Conservation (phyloP, 257 asterid species). For the Rauvolfia tetraphylla region DNA sequence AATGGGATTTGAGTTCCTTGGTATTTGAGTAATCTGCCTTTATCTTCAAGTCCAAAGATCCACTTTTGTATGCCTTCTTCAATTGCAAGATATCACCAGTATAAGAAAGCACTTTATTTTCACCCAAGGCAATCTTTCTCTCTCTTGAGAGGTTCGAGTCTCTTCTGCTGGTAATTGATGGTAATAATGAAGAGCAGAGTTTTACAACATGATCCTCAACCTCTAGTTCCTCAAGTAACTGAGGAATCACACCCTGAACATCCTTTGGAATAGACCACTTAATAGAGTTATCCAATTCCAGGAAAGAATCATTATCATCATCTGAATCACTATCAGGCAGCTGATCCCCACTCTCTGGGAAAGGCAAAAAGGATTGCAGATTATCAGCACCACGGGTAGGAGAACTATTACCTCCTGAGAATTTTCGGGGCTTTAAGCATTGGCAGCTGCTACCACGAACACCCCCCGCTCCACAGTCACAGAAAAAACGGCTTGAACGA, state of each 20-base stretch:
- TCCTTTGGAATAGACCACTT: slow-evolving; percentile 70
- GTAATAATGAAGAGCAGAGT: slow-evolving; percentile 73
- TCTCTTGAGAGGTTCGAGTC: slow-evolving; percentile 65
- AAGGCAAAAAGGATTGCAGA: slow-evolving; percentile 75
- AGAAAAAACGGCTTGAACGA: slow-evolving; percentile 96
- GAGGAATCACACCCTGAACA: slow-evolving; percentile 69
- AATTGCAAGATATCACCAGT: slow-evolving; percentile 71
- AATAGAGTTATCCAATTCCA: slow-evolving; percentile 57
- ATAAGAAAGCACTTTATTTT: slow-evolving; percentile 67
- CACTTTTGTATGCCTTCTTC: slow-evolving; percentile 98
- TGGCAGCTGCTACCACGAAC: slow-evolving; percentile 96
- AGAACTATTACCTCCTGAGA: slow-evolving; percentile 57
- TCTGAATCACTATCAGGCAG: slow-evolving; percentile 96
- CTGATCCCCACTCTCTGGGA: slow-evolving; percentile 74
- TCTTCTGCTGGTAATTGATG: slow-evolving; percentile 63
- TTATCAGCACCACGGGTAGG: slow-evolving; percentile 54
- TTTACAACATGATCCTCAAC: slow-evolving; percentile 67
- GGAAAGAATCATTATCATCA: slow-evolving; percentile 66
- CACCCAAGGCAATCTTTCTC: slow-evolving; percentile 50
- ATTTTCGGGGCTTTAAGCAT: slow-evolving; percentile 94
- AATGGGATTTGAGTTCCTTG: slow-evolving; percentile 90
- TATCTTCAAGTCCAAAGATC: slow-evolving; percentile 93
- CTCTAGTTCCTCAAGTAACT: slow-evolving; percentile 66
- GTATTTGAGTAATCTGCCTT: slow-evolving; percentile 94
- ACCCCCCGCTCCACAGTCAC: slow-evolving; percentile 99